Conservation (phyloP, 1,284 basidiomycete genomes). For the Nidula niveotomentosa region DNA sequence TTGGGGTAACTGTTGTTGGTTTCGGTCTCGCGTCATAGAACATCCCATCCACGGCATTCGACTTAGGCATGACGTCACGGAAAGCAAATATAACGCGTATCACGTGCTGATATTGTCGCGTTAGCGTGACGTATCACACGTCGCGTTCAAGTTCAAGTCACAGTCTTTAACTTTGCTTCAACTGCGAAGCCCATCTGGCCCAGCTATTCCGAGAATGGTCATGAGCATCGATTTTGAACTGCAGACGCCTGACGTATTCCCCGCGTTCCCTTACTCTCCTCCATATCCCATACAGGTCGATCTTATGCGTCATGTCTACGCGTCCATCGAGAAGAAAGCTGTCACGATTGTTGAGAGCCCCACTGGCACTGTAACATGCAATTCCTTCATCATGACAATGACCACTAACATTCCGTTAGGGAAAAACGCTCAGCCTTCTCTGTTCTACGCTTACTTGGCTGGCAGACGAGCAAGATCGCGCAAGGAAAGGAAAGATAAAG, state of each 20-base stretch:
- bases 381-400: neutral
- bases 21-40: too few species aligned
- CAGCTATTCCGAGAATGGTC: neutral
- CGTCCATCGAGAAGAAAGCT: constrained; percentile 72
- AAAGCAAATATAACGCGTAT: too few species aligned
- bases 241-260: constrained; percentile 64
- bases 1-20: neutral
- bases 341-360: constrained; percentile 87
- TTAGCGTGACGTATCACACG: neutral
- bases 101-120: neutral
- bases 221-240: constrained; percentile 41
- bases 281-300: constrained; percentile 90
- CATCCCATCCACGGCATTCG: neutral
- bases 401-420: constrained; percentile 37
- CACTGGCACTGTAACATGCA: constrained; percentile 68
- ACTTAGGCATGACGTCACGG: constrained; percentile 4
- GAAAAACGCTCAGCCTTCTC: constrained; percentile 85
- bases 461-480: constrained; percentile 66
- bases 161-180: neutral
- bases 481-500: constrained; percentile 58
- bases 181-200: neutral
- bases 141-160: too few species aligned
- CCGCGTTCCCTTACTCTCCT: constrained; percentile 76
- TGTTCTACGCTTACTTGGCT: constrained; percentile 85
- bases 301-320: constrained; percentile 88